Conservation (phyloP, 1,284 basidiomycete genomes). For the Microbotryum violaceum region DNA sequence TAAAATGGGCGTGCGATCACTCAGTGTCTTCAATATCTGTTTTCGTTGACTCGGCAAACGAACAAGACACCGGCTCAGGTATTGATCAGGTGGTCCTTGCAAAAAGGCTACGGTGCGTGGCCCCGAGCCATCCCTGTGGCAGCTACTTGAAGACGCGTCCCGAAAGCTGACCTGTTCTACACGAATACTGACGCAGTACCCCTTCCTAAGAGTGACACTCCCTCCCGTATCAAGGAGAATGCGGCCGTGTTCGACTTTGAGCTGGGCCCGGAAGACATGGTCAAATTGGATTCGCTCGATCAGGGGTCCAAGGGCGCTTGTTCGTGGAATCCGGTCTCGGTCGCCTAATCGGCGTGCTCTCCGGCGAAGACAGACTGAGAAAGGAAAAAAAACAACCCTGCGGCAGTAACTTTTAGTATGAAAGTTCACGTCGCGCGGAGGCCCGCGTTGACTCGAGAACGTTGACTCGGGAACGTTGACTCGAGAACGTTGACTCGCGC, state of each 20-base stretch:
- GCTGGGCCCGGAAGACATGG: conserved; percentile 57
- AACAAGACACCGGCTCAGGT: conserved; percentile 61
- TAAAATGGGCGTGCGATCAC: not conserved
- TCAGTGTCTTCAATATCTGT: not conserved
- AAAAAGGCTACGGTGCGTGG: conserved; percentile 55
- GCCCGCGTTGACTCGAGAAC: too few species aligned
- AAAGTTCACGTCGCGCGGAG: too few species aligned
- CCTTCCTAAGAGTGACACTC: conserved; percentile 65
- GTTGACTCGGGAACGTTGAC: too few species aligned
- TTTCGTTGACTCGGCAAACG: conserved; percentile 45
- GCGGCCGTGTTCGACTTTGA: conserved; percentile 62
- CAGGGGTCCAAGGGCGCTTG: conserved; percentile 55
- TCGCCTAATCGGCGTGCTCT: conserved; percentile 18
- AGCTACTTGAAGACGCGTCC: too few species aligned
- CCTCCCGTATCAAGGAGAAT: conserved; percentile 61
- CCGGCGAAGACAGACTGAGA: too few species aligned
- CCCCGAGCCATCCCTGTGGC: not conserved
- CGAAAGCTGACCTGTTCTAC: not conserved
- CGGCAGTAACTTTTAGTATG: too few species aligned
- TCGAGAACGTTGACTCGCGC: too few species aligned
- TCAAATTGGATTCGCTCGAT: conserved; percentile 55
- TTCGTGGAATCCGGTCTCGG: conserved; percentile 65
- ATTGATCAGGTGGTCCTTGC: conserved; percentile 72
- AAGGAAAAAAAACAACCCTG: too few species aligned
- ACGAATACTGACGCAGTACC: conserved; percentile 44